These are phyloP conservation scores for Aristolochia contorta DNA, from an alignment of 164 flowering plant species.

Conservation along the genomic window DNA sequence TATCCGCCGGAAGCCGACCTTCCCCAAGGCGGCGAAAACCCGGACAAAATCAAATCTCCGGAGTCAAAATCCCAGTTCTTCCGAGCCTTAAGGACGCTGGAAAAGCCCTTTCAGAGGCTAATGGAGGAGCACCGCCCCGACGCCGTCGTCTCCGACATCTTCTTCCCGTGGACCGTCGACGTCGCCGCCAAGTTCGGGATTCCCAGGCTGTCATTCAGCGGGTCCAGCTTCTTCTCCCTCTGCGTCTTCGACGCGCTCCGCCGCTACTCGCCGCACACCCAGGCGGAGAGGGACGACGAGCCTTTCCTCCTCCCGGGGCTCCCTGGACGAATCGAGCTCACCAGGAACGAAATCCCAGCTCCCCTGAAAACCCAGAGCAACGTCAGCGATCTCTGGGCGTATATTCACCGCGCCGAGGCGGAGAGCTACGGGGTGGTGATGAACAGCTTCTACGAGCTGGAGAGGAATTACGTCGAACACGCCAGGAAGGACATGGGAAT, in stretches of 20 bases:
- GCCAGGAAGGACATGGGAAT: conserved; percentile 8
- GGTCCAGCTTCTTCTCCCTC: conserved; percentile 15
- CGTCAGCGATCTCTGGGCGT: neutral
- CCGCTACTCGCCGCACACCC: conserved; percentile 8
- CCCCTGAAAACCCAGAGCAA: neutral
- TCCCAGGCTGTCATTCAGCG: conserved; percentile 24
- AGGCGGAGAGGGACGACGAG: conserved; percentile 7
- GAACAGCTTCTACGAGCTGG: conserved; percentile 29
- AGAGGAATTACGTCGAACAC: conserved; percentile 13
- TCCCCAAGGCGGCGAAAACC: conserved; percentile 5
- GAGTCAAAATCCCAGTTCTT: conserved; percentile 15
- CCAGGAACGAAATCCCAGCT: conserved; percentile 10
- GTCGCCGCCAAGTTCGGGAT: conserved; percentile 15
- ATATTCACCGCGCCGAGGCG: neutral
- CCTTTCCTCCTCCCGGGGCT: conserved; percentile 15
- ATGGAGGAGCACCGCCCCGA: conserved; percentile 18
- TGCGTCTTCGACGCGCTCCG: conserved; percentile 1
- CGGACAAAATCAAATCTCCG: neutral
- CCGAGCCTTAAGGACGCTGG: conserved; percentile 15
- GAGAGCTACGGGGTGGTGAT: conserved; percentile 19
- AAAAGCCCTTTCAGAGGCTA: conserved; percentile 18
- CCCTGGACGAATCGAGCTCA: conserved; percentile 20
- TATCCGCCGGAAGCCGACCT: neutral
- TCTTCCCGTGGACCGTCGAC: conserved; percentile 24
- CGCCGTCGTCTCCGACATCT: conserved; percentile 28